Base-by-base conservation (phyloP, 768 basidiomycete genomes). In the Chalciporus sphaerocephalus region DNA sequence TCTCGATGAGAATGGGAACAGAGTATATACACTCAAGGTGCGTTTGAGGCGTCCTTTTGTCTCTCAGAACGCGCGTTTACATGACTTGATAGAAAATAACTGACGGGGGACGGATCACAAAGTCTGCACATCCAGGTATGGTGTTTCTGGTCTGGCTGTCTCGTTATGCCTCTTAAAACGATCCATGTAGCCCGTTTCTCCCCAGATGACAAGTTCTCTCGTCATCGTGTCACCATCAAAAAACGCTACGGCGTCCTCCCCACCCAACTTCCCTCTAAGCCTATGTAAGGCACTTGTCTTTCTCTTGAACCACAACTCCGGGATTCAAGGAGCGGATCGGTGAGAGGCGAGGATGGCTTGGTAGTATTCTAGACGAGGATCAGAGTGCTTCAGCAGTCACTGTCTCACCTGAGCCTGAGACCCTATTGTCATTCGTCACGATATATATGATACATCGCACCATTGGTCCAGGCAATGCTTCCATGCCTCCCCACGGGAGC, bases 141-240 rank as follows among this genome's bases (percentile, higher is more conserved):
- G 62, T 16, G 18, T 20, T 10, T 18, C 16, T 27, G 36, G 16
- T 4, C 13, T 17, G 20, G 25, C 15, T n/a, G 24, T 13, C 23
- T 47, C 37, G 7, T 7, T 39, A 21, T n/a, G 41, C 15, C 24
- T 35, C 32, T 38, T 46, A 45, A 1, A 13, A n/a, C n/a, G 15
- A 12, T 12, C 9, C 12, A 12, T n/a, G 32, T 18, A 96, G 95
- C 95, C 13, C 92, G 96, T 32, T 98, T 98, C 71, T 97, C 95
- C 12, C 95, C 95, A 10, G 96, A 99, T 67, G 95, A 98, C 80
- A 98, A 98, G 73, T 98, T 95, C 72, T 95, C 93, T 50, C 80
- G 93, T 51, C 95, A 99, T 62, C 87, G 96, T 49, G 93, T 98
- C 50, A 96, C 92, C 5, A 85, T 97, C 62, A 98, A 98, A 75